Evolutionary conservation across 1,284 basidiomycete genomes (phyloP), one percentile per base, ranked within the genome.

Genomic region (Pascua guehoae): DNA sequence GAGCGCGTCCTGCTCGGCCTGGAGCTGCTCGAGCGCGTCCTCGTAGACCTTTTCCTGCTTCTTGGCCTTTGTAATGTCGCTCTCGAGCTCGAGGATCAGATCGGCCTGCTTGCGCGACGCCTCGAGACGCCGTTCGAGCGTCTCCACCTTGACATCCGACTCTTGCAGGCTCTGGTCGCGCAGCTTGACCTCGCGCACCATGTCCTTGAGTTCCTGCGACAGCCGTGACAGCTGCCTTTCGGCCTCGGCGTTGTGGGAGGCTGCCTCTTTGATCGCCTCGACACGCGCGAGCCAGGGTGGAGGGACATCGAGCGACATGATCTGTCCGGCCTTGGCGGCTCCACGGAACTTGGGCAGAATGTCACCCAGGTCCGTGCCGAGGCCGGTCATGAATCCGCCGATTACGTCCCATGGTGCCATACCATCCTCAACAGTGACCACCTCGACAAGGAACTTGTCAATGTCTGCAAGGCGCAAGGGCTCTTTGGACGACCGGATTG

Each of bases 161-260:
- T 98, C 96, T 75, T 98, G 91, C 50, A 93, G 85, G 41, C 78
- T 84, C 80, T 96, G 90, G 63, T 98, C 95, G 77, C 91, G 86
- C 44, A 84, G 79, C 72, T 88, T 88, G 70, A 97, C 82, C 54
- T 84, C 89, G 36, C 91, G 86, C 37, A 87, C 83, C 56, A 97
- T 84, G 38, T 88, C 88, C 69, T 91, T 87, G 60, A 94, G 85
- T 74, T 98, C 91, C 60, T 96, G 93, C 60, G 86, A 87, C 32
- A 96, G 82, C 64, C 90, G 87, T 4, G 84, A 79, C 10, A 93
- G 85, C 74, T 90, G 90, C 48, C 87, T 84, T 73, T 98, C 94
- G 0, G 93, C 91, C 70, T 97, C 94, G 15, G 90, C 82, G 67
- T 97, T 97, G 76, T 91, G 82, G 0, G 90, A 86, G 1, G 88